Percentiles rank a stretch among this genome's conserved stretches.
Conservation (phyloP, 768 basidiomycete species). For the Hemileccinum rubropunctum region DNA sequence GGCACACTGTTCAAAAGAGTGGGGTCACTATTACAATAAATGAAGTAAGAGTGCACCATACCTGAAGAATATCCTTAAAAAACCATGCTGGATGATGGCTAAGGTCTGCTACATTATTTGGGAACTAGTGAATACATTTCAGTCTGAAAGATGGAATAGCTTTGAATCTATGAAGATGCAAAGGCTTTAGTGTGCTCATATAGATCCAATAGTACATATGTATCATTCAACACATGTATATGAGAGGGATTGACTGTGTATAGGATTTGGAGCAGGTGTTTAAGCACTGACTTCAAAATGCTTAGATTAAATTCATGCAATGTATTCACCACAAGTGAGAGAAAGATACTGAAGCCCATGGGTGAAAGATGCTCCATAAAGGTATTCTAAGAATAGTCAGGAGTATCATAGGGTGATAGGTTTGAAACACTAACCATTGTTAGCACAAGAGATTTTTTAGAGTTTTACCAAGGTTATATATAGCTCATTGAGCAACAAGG, state of each 20-base stretch:
- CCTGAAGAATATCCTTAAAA: conserved; percentile 16
- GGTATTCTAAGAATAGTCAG: neutral
- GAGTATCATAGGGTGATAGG: neutral
- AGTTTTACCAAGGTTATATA: neutral
- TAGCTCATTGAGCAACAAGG: neutral
- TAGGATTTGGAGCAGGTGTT: neutral
- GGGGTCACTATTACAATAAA: too few relatives aligned
- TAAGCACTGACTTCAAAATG: neutral
- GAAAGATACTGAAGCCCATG: neutral
- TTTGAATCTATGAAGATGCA: neutral
- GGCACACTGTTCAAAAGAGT: conserved; percentile 25
- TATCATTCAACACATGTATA: neutral
- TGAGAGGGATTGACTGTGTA: neutral
- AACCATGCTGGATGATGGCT: neutral
- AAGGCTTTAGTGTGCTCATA: too few relatives aligned
- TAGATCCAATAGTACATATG: neutral
- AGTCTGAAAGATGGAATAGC: neutral
- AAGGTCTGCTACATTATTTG: too few relatives aligned
- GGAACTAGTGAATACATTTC: too few relatives aligned
- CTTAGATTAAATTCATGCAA: conserved; percentile 2
- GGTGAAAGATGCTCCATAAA: neutral
- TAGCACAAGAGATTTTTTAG: neutral
- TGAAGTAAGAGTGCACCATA: neutral
- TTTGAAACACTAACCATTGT: neutral
- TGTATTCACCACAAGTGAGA: neutral